A percentile compares a stretch with the other conserved stretches of the same genome.
Evolutionary conservation across 495 filamentous ascomycete species (phyloP).

Genomic region (Penicillium taxi): DNA sequence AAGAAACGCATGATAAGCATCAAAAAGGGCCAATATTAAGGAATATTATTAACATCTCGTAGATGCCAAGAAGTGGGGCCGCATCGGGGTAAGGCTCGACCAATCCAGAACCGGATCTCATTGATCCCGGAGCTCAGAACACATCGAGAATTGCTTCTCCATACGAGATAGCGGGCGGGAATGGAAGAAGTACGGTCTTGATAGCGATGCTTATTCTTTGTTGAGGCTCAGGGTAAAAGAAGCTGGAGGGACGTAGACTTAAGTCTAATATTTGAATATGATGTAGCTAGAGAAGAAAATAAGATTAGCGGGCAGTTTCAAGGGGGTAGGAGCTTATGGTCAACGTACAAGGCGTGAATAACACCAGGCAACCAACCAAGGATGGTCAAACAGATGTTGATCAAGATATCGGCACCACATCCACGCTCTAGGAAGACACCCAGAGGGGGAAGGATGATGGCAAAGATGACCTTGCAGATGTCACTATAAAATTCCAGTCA

Average conservation of each 20-base stretch:
- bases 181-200: too few species aligned
- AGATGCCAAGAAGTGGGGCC: constrained; percentile 24
- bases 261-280: constrained; percentile 52
- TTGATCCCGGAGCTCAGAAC: constrained; percentile 13
- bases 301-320: constrained; percentile 3
- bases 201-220: too few species aligned
- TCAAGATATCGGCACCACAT: constrained; percentile 70
- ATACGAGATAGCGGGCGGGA: background rate
- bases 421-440: constrained; percentile 89
- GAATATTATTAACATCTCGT: constrained; percentile 22
- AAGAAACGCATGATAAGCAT: constrained; percentile 6
- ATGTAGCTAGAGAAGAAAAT: constrained; percentile 37
- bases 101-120: too few species aligned
- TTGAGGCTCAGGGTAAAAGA: too few species aligned
- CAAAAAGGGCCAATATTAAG: constrained; percentile 15
- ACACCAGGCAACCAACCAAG: constrained; percentile 75
- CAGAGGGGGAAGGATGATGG: constrained; percentile 78
- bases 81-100: too few species aligned
- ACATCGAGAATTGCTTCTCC: constrained; percentile 4
- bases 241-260: constrained; percentile 1
- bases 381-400: constrained; percentile 82
- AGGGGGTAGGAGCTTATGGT: background rate
- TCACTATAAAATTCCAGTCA: constrained; percentile 45
- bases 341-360: constrained; percentile 60
- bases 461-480: constrained; percentile 87